phyloP scores from a whole-genome alignment of 805 yeast species.

The Monosporozyma aerobia region DNA sequence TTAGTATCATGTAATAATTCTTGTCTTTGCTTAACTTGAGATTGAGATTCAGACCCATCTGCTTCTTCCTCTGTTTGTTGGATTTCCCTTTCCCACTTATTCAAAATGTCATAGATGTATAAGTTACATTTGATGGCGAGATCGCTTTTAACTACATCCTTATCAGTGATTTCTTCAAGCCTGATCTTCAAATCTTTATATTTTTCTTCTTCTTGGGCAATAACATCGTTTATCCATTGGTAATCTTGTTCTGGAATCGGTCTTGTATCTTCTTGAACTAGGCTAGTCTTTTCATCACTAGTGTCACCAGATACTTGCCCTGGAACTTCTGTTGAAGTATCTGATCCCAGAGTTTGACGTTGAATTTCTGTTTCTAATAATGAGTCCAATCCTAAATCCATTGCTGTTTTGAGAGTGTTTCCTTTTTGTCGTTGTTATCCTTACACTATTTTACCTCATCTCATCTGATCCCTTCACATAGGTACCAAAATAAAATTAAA shows the following conservation, averaged over 20 bases:
- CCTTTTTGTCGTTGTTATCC: not conserved
- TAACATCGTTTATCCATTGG: not conserved
- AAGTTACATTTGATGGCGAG: conserved; percentile 39
- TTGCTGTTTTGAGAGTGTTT: not conserved
- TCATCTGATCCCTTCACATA: not conserved
- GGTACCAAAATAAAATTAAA: not conserved
- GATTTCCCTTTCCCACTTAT: conserved; percentile 28
- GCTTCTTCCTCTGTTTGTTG: conserved; percentile 2
- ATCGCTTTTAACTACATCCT: conserved; percentile 23
- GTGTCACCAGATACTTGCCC: not conserved
- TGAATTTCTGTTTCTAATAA: not conserved
- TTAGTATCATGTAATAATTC: conserved; percentile 39
- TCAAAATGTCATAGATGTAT: conserved; percentile 28
- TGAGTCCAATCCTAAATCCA: not conserved
- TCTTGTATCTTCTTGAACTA: not conserved
- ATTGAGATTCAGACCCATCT: conserved; percentile 5
- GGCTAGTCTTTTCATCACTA: not conserved
- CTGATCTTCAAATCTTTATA: not conserved
- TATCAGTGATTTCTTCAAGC: not conserved
- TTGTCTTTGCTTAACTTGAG: conserved; percentile 8
- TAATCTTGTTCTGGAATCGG: not conserved
- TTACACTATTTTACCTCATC: not conserved
- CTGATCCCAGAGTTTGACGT: not conserved
- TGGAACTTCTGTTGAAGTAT: not conserved
- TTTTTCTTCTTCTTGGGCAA: not conserved